phyloP scores from a whole-genome alignment of 2,329 filamentous ascomycete species.

The Penicillium sumatraense region DNA sequence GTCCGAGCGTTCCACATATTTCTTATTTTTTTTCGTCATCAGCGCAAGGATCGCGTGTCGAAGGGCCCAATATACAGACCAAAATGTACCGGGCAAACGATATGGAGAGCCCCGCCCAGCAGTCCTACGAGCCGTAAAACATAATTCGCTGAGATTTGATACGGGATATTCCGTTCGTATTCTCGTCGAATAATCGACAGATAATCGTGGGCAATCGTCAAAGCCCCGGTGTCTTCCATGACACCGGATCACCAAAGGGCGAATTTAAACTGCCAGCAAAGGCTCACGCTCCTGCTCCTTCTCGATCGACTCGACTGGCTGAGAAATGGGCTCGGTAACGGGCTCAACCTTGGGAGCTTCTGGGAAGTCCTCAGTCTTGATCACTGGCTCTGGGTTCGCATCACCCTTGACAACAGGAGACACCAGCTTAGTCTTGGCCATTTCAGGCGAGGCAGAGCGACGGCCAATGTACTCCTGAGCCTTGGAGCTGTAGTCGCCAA shows the following conservation, averaged over 20 bases:
- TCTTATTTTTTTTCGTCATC: slow-evolving; percentile 19
- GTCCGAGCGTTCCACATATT: slow-evolving; percentile 18
- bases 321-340: slow-evolving; percentile 37
- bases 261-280: slow-evolving; percentile 35
- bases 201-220: neutral
- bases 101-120: slow-evolving; percentile 2
- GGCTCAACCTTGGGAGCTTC: slow-evolving; percentile 49
- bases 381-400: slow-evolving; percentile 43
- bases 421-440: slow-evolving; percentile 30
- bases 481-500: slow-evolving; percentile 64
- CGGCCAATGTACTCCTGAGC: slow-evolving; percentile 61
- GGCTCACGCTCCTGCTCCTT: slow-evolving; percentile 38
- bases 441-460: slow-evolving; percentile 39
- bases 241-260: neutral
- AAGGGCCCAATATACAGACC: slow-evolving; percentile 12
- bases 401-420: slow-evolving; percentile 31
- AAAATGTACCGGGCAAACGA: slow-evolving; percentile 11
- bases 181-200: slow-evolving; percentile 5
- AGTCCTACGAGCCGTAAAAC: slow-evolving; percentile 14
- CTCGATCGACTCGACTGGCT: slow-evolving; percentile 33
- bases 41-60: slow-evolving; percentile 5
- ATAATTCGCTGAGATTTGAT: slow-evolving; percentile 14
- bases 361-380: slow-evolving; percentile 58
- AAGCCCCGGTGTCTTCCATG: neutral
- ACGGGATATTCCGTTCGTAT: slow-evolving; percentile 7